Base-by-base conservation (phyloP, 352 stramenopile genomes). In the Pythium oligandrum region DNA sequence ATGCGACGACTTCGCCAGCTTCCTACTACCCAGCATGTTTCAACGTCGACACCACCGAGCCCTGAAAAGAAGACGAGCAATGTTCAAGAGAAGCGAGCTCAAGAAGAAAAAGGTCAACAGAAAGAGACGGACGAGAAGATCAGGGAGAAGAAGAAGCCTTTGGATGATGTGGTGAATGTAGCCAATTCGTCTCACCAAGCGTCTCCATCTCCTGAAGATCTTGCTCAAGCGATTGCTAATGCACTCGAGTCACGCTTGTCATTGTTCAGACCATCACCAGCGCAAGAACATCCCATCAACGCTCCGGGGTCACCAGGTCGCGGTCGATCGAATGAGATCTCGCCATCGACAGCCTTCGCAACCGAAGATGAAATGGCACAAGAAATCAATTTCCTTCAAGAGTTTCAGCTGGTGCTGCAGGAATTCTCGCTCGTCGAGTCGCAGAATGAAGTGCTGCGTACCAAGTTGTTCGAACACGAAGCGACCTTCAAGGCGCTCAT, bases 381-480 rank as follows among this genome's bases (percentile, higher is more conserved):
- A 52, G 71, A 90, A 45, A 56, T 83, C 30, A 76, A 89, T 44
- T 68, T 79, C 40, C 38, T 87, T n/a, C 63, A 73, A 11, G 78
- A 90, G 40, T 66, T 90, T 8, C 82, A 90, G 44, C 51, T 83
- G 7, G 82, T 78, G 50, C 47, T 93, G 0, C 79, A 93, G 46
- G 82, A 90, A 40, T 58, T 84, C 38, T 64, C 77, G 26, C 53
- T 57, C 8, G 58, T 69, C 2, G 76, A 85, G 52, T 51, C 63
- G 11, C 70, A 75, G 17, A 88, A 90, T 44, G 65, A 78, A 12
- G 50, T 63, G 30, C 65, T 93, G 0, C 66, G 66, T 31, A 45
- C 60, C 17, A 65, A 81, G 35, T 40, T 93, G 7, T 51, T 51
- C 17, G 51, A 76, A 6, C 73, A 88, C 40, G 75, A 90, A 61